phyloP scores from a whole-genome alignment of 1,284 basidiomycete genomes.

The Neonothopanus nambi region DNA sequence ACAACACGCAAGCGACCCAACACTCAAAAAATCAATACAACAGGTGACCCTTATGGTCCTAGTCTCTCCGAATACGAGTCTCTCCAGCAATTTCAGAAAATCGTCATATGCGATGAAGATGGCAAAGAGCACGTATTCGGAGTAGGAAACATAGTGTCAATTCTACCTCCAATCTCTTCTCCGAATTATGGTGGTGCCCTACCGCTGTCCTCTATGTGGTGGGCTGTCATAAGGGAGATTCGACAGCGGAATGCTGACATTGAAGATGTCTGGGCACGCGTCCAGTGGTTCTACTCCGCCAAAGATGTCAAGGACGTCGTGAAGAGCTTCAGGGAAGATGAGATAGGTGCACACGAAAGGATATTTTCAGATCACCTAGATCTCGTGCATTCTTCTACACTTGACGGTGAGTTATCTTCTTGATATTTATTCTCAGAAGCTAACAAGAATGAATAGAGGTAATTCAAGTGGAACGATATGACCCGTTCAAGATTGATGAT shows the following conservation, averaged over 20 bases:
- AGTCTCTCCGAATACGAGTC: too few species aligned
- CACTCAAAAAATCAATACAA: too few species aligned
- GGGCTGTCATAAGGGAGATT: not conserved
- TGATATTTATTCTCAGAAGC: too few species aligned
- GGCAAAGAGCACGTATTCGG: too few species aligned
- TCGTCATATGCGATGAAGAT: too few species aligned
- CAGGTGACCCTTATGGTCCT: too few species aligned
- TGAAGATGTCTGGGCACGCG: not conserved
- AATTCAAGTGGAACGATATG: too few species aligned
- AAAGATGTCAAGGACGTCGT: not conserved
- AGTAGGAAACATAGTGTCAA: not conserved
- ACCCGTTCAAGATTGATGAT: too few species aligned
- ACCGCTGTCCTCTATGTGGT: conserved; percentile 1
- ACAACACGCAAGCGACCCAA: too few species aligned
- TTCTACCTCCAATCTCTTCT: conserved; percentile 3
- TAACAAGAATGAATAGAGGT: too few species aligned
- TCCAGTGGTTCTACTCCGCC: conserved; percentile 7
- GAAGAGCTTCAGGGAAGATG: not conserved
- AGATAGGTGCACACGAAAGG: conserved; percentile 3
- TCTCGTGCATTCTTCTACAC: not conserved
- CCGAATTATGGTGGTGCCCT: not conserved
- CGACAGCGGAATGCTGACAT: not conserved
- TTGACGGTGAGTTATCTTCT: not conserved
- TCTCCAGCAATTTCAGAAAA: too few species aligned
- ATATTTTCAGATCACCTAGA: not conserved